phyloP scores from a whole-genome alignment of 768 basidiomycete species.

The Leccinum ochraceum region DNA sequence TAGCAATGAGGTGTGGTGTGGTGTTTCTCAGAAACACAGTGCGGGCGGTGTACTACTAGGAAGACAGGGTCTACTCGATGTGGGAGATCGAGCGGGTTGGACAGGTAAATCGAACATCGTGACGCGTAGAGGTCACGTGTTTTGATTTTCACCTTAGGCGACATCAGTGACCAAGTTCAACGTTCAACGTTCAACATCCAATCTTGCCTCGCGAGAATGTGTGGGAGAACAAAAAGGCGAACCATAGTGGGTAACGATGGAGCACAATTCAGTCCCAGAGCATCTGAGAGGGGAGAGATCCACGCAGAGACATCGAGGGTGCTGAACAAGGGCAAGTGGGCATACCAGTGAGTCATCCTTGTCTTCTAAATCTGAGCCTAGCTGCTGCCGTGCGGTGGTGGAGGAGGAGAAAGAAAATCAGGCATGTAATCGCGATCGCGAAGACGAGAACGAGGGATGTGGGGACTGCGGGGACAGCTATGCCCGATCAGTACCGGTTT shows the following conservation, averaged over 20 bases:
- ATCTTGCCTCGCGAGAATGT: not conserved
- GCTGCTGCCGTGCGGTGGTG: not conserved
- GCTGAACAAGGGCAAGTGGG: no score
- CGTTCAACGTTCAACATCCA: not conserved
- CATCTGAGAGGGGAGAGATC: not conserved
- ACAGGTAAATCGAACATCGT: not conserved
- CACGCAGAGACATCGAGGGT: no score
- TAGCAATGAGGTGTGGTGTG: not conserved
- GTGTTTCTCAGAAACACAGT: slow-evolving; percentile 3
- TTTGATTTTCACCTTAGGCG: no score
- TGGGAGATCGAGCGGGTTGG: not conserved
- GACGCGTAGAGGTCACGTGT: not conserved
- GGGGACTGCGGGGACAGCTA: not conserved
- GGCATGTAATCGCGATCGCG: slow-evolving; percentile 2
- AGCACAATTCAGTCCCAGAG: no score
- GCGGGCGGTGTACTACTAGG: not conserved
- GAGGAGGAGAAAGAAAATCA: slow-evolving; percentile 3
- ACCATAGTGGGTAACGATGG: no score
- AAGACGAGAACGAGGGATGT: slow-evolving; percentile 3
- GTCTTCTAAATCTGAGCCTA: not conserved
- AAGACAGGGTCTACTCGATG: not conserved
- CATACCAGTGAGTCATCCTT: no score
- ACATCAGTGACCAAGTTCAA: no score
- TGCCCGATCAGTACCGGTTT: not conserved
- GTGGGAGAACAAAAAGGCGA: not conserved